phyloP scores from a whole-genome alignment of 2,329 filamentous ascomycete species.

The Phaeosphaeria sp. region DNA sequence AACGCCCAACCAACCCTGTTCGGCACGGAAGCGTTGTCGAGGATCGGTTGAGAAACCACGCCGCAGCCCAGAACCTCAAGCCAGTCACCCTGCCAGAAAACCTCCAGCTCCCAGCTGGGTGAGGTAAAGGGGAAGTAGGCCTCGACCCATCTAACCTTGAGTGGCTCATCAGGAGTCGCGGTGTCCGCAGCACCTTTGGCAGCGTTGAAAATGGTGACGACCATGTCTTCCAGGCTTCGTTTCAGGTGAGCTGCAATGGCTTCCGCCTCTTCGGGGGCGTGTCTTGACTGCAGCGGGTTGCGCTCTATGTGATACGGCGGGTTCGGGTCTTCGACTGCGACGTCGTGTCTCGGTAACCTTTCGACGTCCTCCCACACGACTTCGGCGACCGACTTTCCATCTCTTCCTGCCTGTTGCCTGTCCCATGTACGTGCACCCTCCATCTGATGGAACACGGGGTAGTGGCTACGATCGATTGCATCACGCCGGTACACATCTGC shows the following conservation, averaged over 20 bases:
- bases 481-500: conserved; percentile 96
- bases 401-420: conserved; percentile 62
- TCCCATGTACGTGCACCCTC: conserved; percentile 94
- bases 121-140: conserved; percentile 98
- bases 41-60: conserved; percentile 82
- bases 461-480: conserved; percentile 93
- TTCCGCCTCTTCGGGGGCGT: conserved; percentile 78
- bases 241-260: conserved; percentile 87
- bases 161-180: conserved; percentile 64
- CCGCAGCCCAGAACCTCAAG: conserved; percentile 95
- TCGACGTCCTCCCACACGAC: conserved; percentile 75
- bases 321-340: conserved; percentile 84
- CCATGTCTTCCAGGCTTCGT: conserved; percentile 85
- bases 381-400: conserved; percentile 58
- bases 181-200: conserved; percentile 67
- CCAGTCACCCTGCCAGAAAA: conserved; percentile 94
- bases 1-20: conserved; percentile 91
- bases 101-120: conserved; percentile 94
- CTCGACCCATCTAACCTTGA: conserved; percentile 92
- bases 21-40: conserved; percentile 77
- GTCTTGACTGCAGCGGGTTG: conserved; percentile 83
- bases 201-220: conserved; percentile 84
- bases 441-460: conserved; percentile 99
- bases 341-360: conserved; percentile 72
- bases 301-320: conserved; percentile 76